Percentiles rank a stretch among this genome's conserved stretches.
phyloP scores from a whole-genome alignment of 352 stramenopile species.

The Saprolegnia parasitica region DNA sequence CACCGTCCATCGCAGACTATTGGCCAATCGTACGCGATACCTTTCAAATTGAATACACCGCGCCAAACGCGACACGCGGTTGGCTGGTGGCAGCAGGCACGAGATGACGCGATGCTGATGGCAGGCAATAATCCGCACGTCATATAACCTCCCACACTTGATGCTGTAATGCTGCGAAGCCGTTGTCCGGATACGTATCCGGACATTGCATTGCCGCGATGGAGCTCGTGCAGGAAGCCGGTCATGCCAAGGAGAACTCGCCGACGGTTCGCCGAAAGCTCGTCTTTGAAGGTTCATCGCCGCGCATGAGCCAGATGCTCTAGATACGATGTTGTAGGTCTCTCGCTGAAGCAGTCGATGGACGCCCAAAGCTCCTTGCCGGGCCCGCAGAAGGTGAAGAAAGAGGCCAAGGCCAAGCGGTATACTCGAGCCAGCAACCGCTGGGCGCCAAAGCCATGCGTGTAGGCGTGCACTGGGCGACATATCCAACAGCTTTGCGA shows the following conservation, averaged over 20 bases:
- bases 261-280: slow-evolving; percentile 22
- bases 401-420: not conserved
- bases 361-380: not conserved
- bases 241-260: slow-evolving; percentile 19
- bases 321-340: slow-evolving; percentile 8
- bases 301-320: not conserved
- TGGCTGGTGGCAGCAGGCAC: too few relatives aligned
- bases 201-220: not conserved
- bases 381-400: not conserved
- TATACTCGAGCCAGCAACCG: not conserved
- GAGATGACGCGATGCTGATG: too few relatives aligned
- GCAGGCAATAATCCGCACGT: too few relatives aligned
- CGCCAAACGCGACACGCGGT: too few relatives aligned
- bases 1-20: too few relatives aligned
- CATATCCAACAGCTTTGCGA: slow-evolving; percentile 26
- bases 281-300: not conserved
- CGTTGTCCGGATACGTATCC: too few relatives aligned
- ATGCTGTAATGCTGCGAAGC: too few relatives aligned
- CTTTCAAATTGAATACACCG: not conserved
- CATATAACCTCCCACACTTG: too few relatives aligned
- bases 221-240: not conserved
- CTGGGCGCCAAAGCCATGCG: not conserved
- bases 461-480: slow-evolving; percentile 24
- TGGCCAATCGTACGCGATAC: not conserved
- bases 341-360: slow-evolving; percentile 17